Evolutionary conservation across 164 flowering plant species (phyloP), one percentile per base, ranked within the genome.

Genomic region (Tinospora cordifolia): DNA sequence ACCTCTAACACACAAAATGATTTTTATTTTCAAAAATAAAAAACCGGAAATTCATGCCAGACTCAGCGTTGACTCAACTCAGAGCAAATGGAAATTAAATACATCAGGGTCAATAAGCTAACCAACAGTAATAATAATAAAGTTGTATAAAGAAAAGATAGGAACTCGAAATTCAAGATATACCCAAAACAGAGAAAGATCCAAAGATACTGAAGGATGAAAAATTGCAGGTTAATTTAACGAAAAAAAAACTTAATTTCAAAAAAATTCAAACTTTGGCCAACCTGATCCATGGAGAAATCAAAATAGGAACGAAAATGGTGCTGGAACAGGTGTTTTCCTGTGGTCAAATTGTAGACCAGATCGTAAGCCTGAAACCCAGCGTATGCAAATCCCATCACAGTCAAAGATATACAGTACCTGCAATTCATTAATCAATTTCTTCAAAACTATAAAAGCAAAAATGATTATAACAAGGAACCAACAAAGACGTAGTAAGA

Each of bases 241-340:
- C 49, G 25, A 30, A 22, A 39, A 3, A 69, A 69, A 6, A 26
- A 24, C 7, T 0, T 8, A 54, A 22, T 19, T 70, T 38, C 38
- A 54, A 68, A 68, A 59, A 24, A 79, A 19, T 1, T 54, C 22
- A 54, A 54, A 6, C 19, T 4, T 54, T 3, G 24, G 10, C 82
- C 84, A 77, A 76, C 99, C 96, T 95, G 99, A 79, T 95, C 99
- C 86, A 90, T 82, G 69, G 83, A 65, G 79, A 95, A 92, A 74
- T 83, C 88, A 26, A 95, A 86, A 62, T 74, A 84, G 65, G 39
- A 69, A 6, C 88, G 87, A 15, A 86, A 73, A 13, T 71, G 83
- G 75, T 77, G 81, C 17, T 73, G 79, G 73, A 90, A 80, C 40
- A 87, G 39, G 72, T 87, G 86, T 41, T 81, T 88, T 66, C 78